Evolutionary conservation across 176 grass and related monocot species (phyloP), one percentile per base, ranked within the genome.

Genomic region (Thinopyrum elongatum): DNA sequence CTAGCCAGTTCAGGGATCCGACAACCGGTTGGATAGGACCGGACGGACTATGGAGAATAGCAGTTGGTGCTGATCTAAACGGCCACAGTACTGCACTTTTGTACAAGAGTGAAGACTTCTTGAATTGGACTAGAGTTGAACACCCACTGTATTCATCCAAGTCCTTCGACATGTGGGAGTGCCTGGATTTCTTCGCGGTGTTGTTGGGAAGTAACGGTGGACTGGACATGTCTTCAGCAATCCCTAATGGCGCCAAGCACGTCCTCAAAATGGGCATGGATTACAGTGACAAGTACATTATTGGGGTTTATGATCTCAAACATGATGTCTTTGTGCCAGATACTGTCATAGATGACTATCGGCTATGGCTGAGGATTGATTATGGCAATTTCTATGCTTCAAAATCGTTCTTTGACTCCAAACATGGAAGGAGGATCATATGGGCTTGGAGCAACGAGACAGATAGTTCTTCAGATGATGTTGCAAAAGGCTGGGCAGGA

Each of bases 301-400:
- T 98, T 81, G 95, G 93, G 5, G 70, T 73, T 34, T 92, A 92
- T 78, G 85, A 92, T 81, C 49, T 85, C 66, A 80, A 82, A 67
- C 62, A 7, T 58, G 93, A 98, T 53, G 59, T 28, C 4, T 98
- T 95, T 66, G 78, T 88, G 49, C 95, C 95, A 0, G 91, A 98
- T 79, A 78, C 75, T 8, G 8, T 82, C 14, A 25, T 61, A 64
- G 78, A 89, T n/a, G 93, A 98, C 55, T 65, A 82, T 25, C 77
- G 91, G 59, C 38, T 90, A n/a, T 92, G 91, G 93, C 57, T 29
- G 34, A 95, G 77, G 78, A 87, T 94, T n/a, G 93, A 98, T 78
- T 87, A 92, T 11, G 95, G 95, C 6, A 98, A 92, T 72, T 98
- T 86, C 74, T 98, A 98, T 83, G 95, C 91, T 38, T 93, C 95